Percentiles rank a stretch among this genome's conserved stretches.
phyloP scores from a whole-genome alignment of 169 alveolate genomes.

The Theileria equi region DNA sequence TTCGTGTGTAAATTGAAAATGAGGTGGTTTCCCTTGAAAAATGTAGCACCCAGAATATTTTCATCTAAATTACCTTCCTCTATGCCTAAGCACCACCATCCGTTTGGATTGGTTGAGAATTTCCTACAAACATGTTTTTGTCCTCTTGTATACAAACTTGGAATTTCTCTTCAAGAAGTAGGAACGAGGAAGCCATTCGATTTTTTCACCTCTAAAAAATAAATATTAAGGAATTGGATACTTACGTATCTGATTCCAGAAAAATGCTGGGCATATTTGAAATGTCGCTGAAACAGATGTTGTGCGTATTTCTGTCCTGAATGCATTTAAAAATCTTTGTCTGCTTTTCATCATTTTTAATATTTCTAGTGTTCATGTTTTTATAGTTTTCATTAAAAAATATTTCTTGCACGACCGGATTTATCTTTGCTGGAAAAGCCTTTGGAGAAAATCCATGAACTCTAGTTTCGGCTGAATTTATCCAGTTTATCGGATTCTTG shows the following conservation, averaged over 20 bases:
- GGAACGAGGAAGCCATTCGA: constrained; percentile 53
- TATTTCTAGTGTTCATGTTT: neutral
- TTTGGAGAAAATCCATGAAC: no score
- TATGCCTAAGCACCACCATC: constrained; percentile 76
- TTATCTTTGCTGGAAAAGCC: no score
- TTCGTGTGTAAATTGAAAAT: constrained; percentile 57
- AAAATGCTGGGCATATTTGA: constrained; percentile 34
- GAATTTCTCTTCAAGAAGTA: constrained; percentile 39
- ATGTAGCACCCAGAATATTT: constrained; percentile 71
- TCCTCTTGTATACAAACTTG: constrained; percentile 28
- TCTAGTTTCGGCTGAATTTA: no score
- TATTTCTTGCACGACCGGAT: no score
- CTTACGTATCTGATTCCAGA: constrained; percentile 32
- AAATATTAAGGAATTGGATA: neutral
- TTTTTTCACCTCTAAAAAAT: constrained; percentile 22
- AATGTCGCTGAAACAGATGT: constrained; percentile 46
- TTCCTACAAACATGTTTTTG: neutral
- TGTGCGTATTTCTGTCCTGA: neutral
- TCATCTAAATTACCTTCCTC: constrained; percentile 59
- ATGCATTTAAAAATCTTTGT: neutral
- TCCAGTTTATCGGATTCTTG: no score
- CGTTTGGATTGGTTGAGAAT: constrained; percentile 1
- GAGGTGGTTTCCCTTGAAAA: constrained; percentile 67
- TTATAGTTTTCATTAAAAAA: neutral
- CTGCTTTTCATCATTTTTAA: neutral